phyloP scores from a whole-genome alignment of 768 basidiomycete genomes.

The Mycena metata region DNA sequence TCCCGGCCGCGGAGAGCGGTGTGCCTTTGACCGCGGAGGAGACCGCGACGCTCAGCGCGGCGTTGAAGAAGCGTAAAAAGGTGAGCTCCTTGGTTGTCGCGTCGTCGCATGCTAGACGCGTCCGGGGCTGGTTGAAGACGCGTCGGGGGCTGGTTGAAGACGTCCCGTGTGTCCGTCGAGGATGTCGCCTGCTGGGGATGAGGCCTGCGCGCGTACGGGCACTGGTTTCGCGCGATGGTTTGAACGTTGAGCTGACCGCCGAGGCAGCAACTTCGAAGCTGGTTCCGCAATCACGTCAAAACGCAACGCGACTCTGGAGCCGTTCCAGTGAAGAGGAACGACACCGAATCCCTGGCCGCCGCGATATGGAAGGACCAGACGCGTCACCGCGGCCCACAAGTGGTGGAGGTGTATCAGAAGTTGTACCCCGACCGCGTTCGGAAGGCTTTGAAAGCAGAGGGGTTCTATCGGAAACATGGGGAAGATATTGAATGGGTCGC shows the following conservation, averaged over 20 bases:
- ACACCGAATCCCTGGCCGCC: not conserved
- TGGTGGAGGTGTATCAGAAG: conserved; percentile 11
- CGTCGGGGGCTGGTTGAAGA: too few species aligned
- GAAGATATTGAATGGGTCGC: not conserved
- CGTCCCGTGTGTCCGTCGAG: too few species aligned
- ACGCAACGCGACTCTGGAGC: not conserved
- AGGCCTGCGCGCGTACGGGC: too few species aligned
- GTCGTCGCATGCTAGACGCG: not conserved
- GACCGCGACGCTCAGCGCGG: not conserved
- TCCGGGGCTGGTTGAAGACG: too few species aligned
- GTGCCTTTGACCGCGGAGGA: not conserved
- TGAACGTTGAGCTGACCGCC: too few species aligned
- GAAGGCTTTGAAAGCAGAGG: not conserved
- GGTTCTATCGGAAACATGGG: not conserved
- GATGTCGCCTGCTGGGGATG: too few species aligned
- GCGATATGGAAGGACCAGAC: not conserved
- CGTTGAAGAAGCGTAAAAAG: not conserved
- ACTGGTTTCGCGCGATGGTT: not conserved
- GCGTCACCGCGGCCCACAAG: conserved; percentile 16
- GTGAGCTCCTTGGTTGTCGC: not conserved
- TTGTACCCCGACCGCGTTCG: not conserved
- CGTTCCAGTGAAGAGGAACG: not conserved
- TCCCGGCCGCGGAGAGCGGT: not conserved
- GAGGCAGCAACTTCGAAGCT: conserved; percentile 11
- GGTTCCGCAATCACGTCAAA: conserved; percentile 11